Conservation (phyloP, 2,329 filamentous ascomycete genomes). For the Allantophomopsis cytisporea region DNA sequence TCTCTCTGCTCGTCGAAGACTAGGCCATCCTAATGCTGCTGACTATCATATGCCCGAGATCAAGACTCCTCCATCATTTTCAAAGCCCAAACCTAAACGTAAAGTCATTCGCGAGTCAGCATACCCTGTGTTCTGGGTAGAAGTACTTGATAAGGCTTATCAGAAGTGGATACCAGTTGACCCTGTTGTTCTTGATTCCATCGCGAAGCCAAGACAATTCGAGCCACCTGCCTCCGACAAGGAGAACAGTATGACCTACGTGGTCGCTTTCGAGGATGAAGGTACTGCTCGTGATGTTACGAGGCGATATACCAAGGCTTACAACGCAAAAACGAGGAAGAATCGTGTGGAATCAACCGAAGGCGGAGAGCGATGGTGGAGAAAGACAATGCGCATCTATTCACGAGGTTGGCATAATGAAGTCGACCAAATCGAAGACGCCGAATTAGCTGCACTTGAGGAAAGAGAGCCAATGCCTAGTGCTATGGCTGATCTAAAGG, state of each 20-base stretch:
- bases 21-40: conserved; percentile 27
- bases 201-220: conserved; percentile 62
- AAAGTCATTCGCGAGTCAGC: conserved; percentile 50
- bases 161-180: conserved; percentile 91
- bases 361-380: conserved; percentile 38
- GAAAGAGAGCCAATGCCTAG: conserved; percentile 73
- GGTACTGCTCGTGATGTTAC: conserved; percentile 75
- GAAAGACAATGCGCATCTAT: conserved; percentile 34
- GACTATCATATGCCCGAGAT: conserved; percentile 34
- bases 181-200: conserved; percentile 65
- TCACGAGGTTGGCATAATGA: conserved; percentile 33
- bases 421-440: conserved; percentile 73
- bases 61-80: conserved; percentile 20
- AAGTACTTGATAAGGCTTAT: conserved; percentile 72
- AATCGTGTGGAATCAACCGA: conserved; percentile 57
- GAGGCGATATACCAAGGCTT: conserved; percentile 73
- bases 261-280: conserved; percentile 72
- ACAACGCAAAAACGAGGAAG: conserved; percentile 79
- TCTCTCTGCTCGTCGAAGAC: conserved; percentile 10
- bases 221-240: conserved; percentile 73
- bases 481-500: conserved; percentile 77
- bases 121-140: conserved; percentile 87
- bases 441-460: conserved; percentile 57
- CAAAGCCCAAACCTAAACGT: conserved; percentile 19
- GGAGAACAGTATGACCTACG: conserved; percentile 70